Evolutionary conservation across 257 asterid species (phyloP), one percentile per base, ranked within the genome.

Genomic region (Solanum sitiens): DNA sequence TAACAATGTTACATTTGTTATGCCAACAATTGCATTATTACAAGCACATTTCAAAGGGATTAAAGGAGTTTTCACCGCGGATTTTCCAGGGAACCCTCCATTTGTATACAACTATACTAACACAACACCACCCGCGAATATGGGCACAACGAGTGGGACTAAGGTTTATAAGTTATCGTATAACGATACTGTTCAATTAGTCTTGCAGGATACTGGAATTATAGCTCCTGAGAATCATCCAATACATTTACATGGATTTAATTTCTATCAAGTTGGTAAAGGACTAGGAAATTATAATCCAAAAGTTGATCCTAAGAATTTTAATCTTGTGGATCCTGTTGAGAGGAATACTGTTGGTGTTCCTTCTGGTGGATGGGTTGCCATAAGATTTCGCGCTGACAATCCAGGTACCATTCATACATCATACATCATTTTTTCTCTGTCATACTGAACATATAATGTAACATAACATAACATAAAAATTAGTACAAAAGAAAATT

Each of bases 341-440:
- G 99, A 96, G 89, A 92, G 99, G 93, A 96, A 96, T 92, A 96
- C 99, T 0, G 88, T 97, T 7, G 98, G 96, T 59, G 99, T 96
- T 37, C 99, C 99, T 0, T 86, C 98, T 15, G 99, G 99, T 20
- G 99, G 99, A 30, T 97, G 99, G 99, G 95, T 93, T 3, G 99
- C 99, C 39, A 90, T 95, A 11, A 88, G 99, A 89, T 96, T 96
- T 90, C 92, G 65, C 7, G 99, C 98, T 1, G 99, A 97, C 85
- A 97, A 97, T 88, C 99, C 99, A 87, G 99, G 99, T 95, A 90
- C 50, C 6, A 37, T 27, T 11, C 72, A 11, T 79, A 20, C n/a
- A 3, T 53, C 65, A 56, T 56, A 27, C 25, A 25, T 44, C 25
- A 27, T 67, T 67, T 68, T 68, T 68, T 2, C 20, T 6, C 1